phyloP scores from a whole-genome alignment of 2,329 filamentous ascomycete species.

The Cryphonectria nitschkei region DNA sequence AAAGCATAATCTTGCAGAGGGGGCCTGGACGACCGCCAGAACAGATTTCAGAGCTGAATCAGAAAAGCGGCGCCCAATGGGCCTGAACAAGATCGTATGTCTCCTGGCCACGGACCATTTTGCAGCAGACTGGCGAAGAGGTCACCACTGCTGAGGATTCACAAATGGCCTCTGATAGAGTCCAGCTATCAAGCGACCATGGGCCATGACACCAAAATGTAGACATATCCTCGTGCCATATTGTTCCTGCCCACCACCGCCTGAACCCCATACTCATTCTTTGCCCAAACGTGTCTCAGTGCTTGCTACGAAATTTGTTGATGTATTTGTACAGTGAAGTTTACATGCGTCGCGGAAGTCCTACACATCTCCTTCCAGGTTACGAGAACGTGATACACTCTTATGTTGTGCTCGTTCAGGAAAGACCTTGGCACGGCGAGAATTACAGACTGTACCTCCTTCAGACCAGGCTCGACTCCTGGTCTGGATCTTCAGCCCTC shows the following conservation, averaged over 20 bases:
- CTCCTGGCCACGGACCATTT: neutral
- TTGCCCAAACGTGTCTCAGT: neutral
- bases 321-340: neutral
- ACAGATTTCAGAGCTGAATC: neutral
- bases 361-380: neutral
- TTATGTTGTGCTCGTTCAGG: neutral
- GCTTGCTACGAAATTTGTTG: neutral
- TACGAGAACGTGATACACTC: neutral
- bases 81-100: neutral
- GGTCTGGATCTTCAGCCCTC: slow-evolving; percentile 3
- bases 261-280: neutral
- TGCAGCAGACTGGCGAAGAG: neutral
- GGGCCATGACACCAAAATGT: neutral
- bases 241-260: neutral
- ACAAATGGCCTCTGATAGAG: neutral
- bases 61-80: neutral
- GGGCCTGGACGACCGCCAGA: neutral
- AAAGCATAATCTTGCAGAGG: neutral
- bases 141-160: neutral
- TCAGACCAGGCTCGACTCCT: slow-evolving; percentile 10
- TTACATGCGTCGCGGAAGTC: neutral
- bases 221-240: neutral
- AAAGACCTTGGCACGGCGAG: neutral
- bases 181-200: neutral
- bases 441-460: neutral